Conservation (phyloP, 75 land plant genomes). For the Isoetes taiwanensis region DNA sequence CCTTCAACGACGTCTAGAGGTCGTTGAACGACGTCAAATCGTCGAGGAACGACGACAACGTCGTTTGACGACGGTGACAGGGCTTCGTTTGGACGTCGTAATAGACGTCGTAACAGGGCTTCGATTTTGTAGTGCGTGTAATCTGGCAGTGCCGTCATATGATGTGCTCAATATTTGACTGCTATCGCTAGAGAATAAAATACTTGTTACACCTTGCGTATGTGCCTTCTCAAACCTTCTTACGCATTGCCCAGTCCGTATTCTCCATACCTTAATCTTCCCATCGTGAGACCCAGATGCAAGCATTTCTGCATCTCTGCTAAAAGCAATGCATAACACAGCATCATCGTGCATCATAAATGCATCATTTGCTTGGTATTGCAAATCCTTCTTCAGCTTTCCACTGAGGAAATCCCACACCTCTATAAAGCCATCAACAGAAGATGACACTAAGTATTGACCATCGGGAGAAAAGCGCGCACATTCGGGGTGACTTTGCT, state of each 20-base stretch:
- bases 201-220: not conserved
- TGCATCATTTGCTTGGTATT: conserved; percentile 3
- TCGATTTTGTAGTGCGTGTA: too few species aligned
- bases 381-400: conserved; percentile 4
- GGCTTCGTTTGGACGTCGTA: too few species aligned
- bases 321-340: not conserved
- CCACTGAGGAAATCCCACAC: not conserved
- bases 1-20: not conserved
- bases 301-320: conserved; percentile 2
- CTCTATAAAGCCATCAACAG: conserved; percentile 7
- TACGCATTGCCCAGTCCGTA: conserved; percentile 1
- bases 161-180: not conserved
- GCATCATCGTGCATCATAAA: conserved; percentile 8
- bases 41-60: not conserved
- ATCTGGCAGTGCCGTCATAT: not conserved
- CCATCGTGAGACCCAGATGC: conserved; percentile 4
- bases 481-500: not conserved
- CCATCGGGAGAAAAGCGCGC: conserved; percentile 3
- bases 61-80: too few species aligned
- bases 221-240: conserved; percentile 4
- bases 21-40: not conserved
- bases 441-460: not conserved
- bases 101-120: too few species aligned
- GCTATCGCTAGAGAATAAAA: conserved; percentile 1
- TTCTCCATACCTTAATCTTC: conserved; percentile 6